Percentiles rank a stretch among this genome's conserved stretches.
phyloP scores from a whole-genome alignment of 352 stramenopile genomes.

The Globisporangium megalacanthum region DNA sequence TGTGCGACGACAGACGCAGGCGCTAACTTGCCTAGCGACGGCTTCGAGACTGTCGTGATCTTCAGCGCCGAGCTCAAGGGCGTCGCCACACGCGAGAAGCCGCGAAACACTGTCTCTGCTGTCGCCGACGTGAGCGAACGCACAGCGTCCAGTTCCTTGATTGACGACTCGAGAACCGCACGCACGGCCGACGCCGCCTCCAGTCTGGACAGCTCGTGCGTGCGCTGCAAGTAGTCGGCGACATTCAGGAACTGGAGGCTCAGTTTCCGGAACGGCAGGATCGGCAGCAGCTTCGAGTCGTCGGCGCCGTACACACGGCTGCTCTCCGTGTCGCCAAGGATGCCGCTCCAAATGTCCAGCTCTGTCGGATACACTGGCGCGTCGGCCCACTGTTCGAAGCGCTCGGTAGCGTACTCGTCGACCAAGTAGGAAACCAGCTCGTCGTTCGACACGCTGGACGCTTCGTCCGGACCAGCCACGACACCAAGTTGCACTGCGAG shows the following conservation, averaged over 20 bases:
- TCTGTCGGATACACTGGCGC: conserved; percentile 75
- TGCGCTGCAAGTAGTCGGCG: conserved; percentile 91
- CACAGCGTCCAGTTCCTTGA: conserved; percentile 66
- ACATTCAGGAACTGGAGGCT: conserved; percentile 94
- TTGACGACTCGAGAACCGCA: conserved; percentile 77
- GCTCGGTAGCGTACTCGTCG: conserved; percentile 41
- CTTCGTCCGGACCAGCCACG: conserved; percentile 30
- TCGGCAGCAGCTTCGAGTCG: conserved; percentile 28
- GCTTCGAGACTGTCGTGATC: conserved; percentile 86
- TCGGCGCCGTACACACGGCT: conserved; percentile 32
- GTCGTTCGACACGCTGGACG: conserved; percentile 20
- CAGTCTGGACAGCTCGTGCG: conserved; percentile 88
- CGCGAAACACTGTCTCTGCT: conserved; percentile 55
- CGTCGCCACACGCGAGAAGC: conserved; percentile 36
- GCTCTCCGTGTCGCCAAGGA: conserved; percentile 24
- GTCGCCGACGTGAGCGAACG: conserved; percentile 29
- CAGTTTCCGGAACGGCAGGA: conserved; percentile 92
- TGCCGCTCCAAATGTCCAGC: conserved; percentile 81
- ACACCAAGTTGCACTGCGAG: conserved; percentile 48
- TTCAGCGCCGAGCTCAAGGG: conserved; percentile 31
- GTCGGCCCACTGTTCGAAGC: conserved; percentile 23
- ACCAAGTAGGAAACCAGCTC: conserved; percentile 52
- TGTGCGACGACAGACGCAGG: conserved; percentile 84
- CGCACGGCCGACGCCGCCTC: conserved; percentile 88
- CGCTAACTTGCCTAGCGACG: conserved; percentile 82